These are phyloP conservation scores for Spirogloea muscicola DNA, from an alignment of 139 green algal genomes.

Conservation along the genomic window DNA sequence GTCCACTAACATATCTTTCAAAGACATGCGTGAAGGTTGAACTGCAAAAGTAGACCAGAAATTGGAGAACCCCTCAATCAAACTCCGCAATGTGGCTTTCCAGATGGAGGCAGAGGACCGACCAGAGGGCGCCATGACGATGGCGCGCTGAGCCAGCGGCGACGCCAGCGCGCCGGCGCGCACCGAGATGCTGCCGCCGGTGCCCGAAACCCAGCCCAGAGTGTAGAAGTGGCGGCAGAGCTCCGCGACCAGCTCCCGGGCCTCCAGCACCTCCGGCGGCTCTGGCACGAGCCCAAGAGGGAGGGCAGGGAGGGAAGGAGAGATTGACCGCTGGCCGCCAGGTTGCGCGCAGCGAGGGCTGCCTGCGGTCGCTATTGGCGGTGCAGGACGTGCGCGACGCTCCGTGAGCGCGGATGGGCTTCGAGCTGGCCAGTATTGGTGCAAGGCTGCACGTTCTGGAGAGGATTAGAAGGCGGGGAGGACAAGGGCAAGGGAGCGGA, in stretches of 20 bases:
- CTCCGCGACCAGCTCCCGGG: constrained; percentile 24
- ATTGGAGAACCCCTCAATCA: too few species aligned
- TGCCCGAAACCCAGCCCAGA: constrained; percentile 42
- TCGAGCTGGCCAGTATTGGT: too few species aligned
- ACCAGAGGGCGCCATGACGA: constrained; percentile 43
- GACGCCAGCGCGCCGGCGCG: not conserved
- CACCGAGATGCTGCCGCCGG: constrained; percentile 20
- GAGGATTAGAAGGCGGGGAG: too few species aligned
- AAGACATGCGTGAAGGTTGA: too few species aligned
- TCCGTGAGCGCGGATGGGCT: too few species aligned
- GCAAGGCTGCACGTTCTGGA: too few species aligned
- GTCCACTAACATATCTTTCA: too few species aligned
- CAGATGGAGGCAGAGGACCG: too few species aligned
- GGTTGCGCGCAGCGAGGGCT: not conserved
- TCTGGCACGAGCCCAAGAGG: not conserved
- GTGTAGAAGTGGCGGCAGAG: constrained; percentile 45
- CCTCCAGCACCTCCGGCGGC: not conserved
- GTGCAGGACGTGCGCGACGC: not conserved
- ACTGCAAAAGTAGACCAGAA: too few species aligned
- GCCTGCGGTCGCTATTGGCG: not conserved
- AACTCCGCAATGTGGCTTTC: too few species aligned
- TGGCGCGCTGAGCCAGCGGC: constrained; percentile 17
- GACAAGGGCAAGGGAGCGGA: too few species aligned
- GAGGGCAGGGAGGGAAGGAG: not conserved
- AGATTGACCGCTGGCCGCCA: not conserved